Conservation (phyloP, 2,329 filamentous ascomycete species). For the Epichloe sylvatica region DNA sequence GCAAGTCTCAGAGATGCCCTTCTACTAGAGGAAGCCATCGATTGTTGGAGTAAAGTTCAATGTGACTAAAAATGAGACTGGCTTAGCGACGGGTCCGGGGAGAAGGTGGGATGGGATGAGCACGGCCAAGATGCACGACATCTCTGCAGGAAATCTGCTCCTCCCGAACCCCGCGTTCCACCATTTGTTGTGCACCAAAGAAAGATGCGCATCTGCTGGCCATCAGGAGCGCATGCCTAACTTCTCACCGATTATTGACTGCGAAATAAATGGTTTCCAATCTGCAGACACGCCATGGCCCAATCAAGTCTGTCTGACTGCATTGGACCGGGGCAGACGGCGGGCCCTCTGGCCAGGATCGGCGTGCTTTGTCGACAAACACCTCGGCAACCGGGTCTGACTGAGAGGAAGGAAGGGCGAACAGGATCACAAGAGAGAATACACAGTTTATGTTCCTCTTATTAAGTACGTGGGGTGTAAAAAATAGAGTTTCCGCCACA, state of each 20-base stretch:
- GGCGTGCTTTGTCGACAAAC: constrained; percentile 1
- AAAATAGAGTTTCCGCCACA: not conserved
- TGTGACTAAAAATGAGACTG: not conserved
- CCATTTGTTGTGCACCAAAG: not conserved
- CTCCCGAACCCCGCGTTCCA: not conserved
- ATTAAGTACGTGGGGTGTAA: not conserved
- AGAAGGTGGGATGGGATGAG: not conserved
- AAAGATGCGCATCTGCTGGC: not conserved
- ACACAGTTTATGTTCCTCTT: not conserved
- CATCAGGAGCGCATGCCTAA: not conserved
- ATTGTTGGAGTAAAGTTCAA: not conserved
- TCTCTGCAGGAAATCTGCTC: not conserved
- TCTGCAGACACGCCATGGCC: not conserved
- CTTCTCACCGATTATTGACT: not conserved
- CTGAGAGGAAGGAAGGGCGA: not conserved
- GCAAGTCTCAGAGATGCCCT: too few relatives aligned
- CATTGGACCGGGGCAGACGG: not conserved
- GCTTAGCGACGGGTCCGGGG: not conserved
- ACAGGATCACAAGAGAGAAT: not conserved
- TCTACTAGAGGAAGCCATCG: not conserved
- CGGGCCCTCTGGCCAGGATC: not conserved
- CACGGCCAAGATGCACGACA: not conserved
- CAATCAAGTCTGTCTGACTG: not conserved
- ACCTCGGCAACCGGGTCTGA: not conserved
- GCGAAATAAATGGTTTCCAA: not conserved